Conservation (phyloP, 75 land plant genomes). For the Cryptomeria japonica region DNA sequence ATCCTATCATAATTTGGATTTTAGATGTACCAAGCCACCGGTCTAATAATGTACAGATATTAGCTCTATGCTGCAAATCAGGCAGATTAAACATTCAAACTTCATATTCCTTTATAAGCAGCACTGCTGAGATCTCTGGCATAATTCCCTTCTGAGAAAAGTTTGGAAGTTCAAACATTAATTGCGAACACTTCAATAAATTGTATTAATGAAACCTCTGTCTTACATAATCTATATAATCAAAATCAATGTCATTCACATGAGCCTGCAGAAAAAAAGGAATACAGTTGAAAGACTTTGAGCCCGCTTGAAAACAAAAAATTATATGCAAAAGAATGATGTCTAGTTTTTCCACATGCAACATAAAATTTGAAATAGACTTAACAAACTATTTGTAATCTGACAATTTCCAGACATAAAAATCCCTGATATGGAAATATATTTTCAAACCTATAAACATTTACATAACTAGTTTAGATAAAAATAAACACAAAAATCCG, state of each 20-base stretch:
- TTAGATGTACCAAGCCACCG: neutral
- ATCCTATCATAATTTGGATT: neutral
- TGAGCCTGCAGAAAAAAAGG: conserved; percentile 35
- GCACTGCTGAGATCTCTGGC: neutral
- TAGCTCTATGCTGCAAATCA: neutral
- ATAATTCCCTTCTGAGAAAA: neutral
- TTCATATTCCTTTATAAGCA: neutral
- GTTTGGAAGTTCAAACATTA: neutral
- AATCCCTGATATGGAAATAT: neutral
- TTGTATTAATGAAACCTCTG: conserved; percentile 78
- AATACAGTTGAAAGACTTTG: neutral
- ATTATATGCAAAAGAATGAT: neutral
- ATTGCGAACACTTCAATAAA: conserved; percentile 26
- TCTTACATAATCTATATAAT: conserved; percentile 83
- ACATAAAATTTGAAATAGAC: neutral
- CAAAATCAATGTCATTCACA: conserved; percentile 84
- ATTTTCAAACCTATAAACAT: neutral
- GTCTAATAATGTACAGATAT: neutral
- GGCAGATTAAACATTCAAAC: neutral
- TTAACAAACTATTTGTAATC: neutral
- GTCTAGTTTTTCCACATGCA: neutral
- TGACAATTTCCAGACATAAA: neutral
- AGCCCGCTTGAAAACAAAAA: neutral
- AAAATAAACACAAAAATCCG: too few relatives aligned
- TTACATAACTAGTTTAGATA: too few relatives aligned